Evolutionary conservation across 805 yeast genomes (phyloP).

Genomic region (Suhomyces faveliae): DNA sequence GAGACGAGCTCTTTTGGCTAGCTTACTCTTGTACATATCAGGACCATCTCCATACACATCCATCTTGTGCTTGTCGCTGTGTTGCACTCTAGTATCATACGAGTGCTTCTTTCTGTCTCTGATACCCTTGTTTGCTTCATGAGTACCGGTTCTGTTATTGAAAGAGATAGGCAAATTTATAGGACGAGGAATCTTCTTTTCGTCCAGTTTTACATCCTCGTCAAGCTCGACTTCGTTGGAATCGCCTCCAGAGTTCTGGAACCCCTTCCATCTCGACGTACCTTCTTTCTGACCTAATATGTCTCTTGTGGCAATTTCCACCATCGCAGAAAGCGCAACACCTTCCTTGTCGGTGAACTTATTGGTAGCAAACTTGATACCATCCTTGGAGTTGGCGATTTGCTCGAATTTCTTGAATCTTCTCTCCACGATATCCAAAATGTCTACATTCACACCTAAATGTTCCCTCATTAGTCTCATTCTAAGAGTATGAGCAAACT

Average conservation of each 20-base stretch:
- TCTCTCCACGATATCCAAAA: constrained; percentile 76
- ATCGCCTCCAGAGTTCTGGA: constrained; percentile 16
- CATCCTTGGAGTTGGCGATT: constrained; percentile 42
- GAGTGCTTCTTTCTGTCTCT: constrained; percentile 80
- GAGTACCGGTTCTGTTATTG: constrained; percentile 78
- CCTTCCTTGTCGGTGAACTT: constrained; percentile 33
- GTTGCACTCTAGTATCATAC: constrained; percentile 75
- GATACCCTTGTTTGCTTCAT: constrained; percentile 76
- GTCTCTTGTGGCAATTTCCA: constrained; percentile 71
- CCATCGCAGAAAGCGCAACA: constrained; percentile 58
- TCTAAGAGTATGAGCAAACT: constrained; percentile 85
- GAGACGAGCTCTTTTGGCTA: constrained; percentile 49
- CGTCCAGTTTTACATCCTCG: constrained; percentile 16
- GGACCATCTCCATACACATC: constrained; percentile 79
- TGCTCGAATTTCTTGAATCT: constrained; percentile 53
- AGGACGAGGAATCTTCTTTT: constrained; percentile 28
- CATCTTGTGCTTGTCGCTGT: constrained; percentile 57
- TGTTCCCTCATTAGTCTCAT: constrained; percentile 96
- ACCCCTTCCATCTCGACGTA: constrained; percentile 45
- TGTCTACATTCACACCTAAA: constrained; percentile 88
- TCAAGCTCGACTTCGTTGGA: constrained; percentile 15
- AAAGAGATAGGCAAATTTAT: constrained; percentile 56
- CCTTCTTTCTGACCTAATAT: constrained; percentile 54
- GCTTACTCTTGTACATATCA: constrained; percentile 56
- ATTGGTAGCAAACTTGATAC: constrained; percentile 47